Base-by-base conservation (phyloP, 306 rosid genomes). In the Sechiopsis laciniata region DNA sequence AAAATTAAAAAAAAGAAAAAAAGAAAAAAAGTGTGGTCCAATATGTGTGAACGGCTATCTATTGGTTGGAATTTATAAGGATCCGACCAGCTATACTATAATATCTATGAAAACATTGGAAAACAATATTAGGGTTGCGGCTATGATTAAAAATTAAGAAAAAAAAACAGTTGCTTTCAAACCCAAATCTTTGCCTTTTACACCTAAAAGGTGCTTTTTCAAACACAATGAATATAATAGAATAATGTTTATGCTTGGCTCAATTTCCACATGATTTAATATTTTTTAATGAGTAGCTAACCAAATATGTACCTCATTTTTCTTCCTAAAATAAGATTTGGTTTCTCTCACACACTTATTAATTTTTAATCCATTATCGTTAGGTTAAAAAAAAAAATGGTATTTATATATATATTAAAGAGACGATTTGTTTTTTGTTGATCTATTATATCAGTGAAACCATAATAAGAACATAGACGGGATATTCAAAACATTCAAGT, bases 201-300 rank as follows among this genome's bases (percentile, higher is more conserved):
- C 5, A 61, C 46, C 46, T 61, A 61, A 61, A 29, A 61, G 45
- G 46, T 62, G 14, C 6, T 62, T 62, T 62, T 62, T 62, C 68
- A 62, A 62, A 62, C 20, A 15, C 46, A 15, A 19, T 7, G 12
- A 32, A 62, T 32, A 8, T 8, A 26, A 29, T 61, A 62, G 0
- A 62, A 62, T 62, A 32, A 15, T 62, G 21, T 62, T 16, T 32
- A 62, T 62, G 11, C 15, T 29, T 15, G 46, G 48, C 7, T 37
- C 46, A 15, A 6, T 7, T 7, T 60, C 67, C 12, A 60, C 67
- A 60, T 60, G 67, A 17, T 60, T 60, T 60, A 24, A 58, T 58
- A 11, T 32, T 58, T 24, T 21, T 3, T 29, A 4, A 10, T 6
- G 63, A 57, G 8, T 21, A 21, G 32, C 12, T 57, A 57, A 57